These are phyloP conservation scores for Lobosporangium transversale DNA, from an alignment of 192 early-diverging fungal genomes.

Conservation along the genomic window DNA sequence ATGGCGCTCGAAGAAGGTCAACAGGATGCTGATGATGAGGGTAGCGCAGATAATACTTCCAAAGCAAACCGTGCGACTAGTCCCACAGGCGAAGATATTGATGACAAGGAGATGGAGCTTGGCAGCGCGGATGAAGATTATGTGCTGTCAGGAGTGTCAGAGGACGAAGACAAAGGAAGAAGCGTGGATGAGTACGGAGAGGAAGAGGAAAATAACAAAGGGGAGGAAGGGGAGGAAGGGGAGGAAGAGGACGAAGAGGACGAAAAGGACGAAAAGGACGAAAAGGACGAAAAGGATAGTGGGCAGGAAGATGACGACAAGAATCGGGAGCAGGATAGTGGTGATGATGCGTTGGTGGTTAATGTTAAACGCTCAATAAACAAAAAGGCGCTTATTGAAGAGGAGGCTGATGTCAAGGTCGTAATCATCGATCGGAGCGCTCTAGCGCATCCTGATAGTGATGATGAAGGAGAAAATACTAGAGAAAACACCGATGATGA, in stretches of 20 bases:
- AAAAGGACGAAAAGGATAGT: too few species aligned
- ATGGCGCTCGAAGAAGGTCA: slow-evolving; percentile 17
- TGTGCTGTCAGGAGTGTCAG: slow-evolving; percentile 2
- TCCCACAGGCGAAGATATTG: background rate
- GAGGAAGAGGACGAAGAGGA: background rate
- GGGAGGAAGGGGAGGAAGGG: slow-evolving; percentile 1
- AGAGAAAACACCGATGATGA: background rate
- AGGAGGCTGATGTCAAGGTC: slow-evolving; percentile 27
- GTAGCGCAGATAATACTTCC: slow-evolving; percentile 2
- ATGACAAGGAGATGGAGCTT: slow-evolving; percentile 2
- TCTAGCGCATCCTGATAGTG: background rate
- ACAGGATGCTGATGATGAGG: slow-evolving; percentile 4
- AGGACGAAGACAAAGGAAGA: background rate
- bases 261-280: too few species aligned
- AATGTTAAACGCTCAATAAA: background rate
- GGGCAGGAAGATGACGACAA: slow-evolving; percentile 7
- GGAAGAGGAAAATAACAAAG: background rate
- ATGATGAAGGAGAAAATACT: slow-evolving; percentile 7
- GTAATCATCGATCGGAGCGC: slow-evolving; percentile 14
- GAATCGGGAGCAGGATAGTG: slow-evolving; percentile 4
- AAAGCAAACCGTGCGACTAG: too few species aligned
- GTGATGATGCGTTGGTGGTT: background rate
- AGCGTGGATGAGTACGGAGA: background rate
- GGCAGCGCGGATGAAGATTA: slow-evolving; percentile 7
- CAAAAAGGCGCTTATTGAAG: slow-evolving; percentile 8